A percentile compares a stretch with the other conserved stretches of the same genome.
These are phyloP conservation scores for Jatropha curcas DNA, from an alignment of 345 rosid species.

Conservation along the genomic window DNA sequence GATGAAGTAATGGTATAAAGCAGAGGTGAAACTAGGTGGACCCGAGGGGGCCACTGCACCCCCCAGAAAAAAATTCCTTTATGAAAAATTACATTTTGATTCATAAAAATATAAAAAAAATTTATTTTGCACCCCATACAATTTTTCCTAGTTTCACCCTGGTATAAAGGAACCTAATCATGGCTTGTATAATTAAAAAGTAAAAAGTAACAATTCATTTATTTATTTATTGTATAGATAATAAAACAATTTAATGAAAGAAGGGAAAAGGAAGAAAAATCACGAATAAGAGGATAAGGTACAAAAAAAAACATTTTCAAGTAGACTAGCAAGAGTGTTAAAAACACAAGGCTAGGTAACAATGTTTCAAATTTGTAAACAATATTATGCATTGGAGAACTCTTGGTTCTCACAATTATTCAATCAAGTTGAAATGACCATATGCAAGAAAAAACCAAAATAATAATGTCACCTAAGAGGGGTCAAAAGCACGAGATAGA, in stretches of 20 bases:
- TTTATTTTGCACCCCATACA: no score
- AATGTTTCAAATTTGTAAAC: neutral
- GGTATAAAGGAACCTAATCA: neutral
- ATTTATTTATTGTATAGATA: neutral
- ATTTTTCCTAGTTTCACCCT: no score
- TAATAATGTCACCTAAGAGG: neutral
- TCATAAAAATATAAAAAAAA: no score
- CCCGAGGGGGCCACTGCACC: no score
- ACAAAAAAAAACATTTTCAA: neutral
- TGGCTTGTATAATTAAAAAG: neutral
- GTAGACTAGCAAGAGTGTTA: neutral
- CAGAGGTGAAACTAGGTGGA: no score
- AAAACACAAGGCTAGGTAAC: neutral
- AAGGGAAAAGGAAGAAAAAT: neutral
- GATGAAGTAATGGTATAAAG: neutral
- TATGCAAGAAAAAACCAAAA: neutral
- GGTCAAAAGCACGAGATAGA: conserved; percentile 21
- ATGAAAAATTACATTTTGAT: no score
- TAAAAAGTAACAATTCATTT: neutral
- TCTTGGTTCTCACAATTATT: neutral
- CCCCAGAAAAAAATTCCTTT: no score
- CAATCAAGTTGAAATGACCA: neutral
- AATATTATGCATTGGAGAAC: neutral
- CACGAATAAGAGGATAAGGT: neutral
- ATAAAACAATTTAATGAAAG: neutral